A percentile compares a stretch with the other conserved stretches of the same genome.
phyloP scores from a whole-genome alignment of 192 early-diverging fungal genomes.

The Pecoramyces ruminantium region DNA sequence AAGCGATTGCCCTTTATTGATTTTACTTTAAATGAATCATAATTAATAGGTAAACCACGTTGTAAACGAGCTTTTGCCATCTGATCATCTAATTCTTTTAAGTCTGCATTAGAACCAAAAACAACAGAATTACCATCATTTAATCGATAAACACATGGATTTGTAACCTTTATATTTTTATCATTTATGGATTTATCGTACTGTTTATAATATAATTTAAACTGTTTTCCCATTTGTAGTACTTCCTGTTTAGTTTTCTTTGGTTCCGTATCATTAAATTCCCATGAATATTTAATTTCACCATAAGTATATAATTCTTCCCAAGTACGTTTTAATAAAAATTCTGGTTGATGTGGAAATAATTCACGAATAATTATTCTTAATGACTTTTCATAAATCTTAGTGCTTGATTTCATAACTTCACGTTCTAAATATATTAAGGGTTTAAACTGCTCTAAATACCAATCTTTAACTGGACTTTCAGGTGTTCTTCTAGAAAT shows the following conservation, averaged over 20 bases:
- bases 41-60: not conserved
- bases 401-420: not conserved
- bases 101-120: not conserved
- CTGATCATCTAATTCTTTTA: not conserved
- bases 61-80: not conserved
- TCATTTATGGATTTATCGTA: not conserved
- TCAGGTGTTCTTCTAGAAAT: constrained; percentile 11
- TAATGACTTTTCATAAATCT: not conserved
- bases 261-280: not conserved
- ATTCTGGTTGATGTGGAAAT: not conserved
- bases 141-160: not conserved
- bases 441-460: constrained; percentile 18
- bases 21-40: not conserved
- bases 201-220: not conserved
- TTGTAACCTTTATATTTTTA: not conserved
- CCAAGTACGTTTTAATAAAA: not conserved
- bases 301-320: not conserved
- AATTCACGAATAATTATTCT: not conserved
- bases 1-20: not conserved
- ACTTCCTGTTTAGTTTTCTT: not conserved
- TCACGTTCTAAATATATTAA: constrained; percentile 26
- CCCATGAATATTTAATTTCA: not conserved
- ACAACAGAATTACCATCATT: not conserved
- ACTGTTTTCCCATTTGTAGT: not conserved
- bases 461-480: constrained; percentile 20